Evolutionary conservation across 768 basidiomycete genomes (phyloP), one percentile per base, ranked within the genome.

Genomic region (Leccinum broughii): DNA sequence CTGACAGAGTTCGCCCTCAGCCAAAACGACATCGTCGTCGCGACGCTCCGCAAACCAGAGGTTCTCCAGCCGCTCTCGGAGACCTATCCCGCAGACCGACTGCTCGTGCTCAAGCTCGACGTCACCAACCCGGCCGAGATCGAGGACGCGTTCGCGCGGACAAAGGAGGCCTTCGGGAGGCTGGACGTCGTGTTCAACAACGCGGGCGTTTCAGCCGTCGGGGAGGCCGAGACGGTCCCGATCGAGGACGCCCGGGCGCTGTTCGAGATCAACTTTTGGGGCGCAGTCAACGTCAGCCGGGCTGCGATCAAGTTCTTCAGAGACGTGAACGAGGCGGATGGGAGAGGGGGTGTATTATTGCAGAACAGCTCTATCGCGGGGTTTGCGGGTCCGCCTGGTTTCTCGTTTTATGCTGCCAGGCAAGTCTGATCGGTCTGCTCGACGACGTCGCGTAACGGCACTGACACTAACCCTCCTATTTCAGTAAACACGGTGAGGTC

Each of bases 11-110:
- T 39, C 17, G 68, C 69, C 51, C 69, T 81, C 37, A 58, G 49
- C n/a, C 63, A 67, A 7, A 78, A 78, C 26, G 76, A 78, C 50
- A 73, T 67, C 17, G 78, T 65, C 35, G 72, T 80, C 52, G 80
- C 81, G 5, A 80, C 80, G 20, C 68, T 78, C 48, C 76, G 81
- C 49, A 76, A 68, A 44, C 78, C 80, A 7, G 72, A 65, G 17
- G 50, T 57, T 4, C 68, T 69, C 44, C 49, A 55, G 22, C 34
- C 51, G 0, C 59, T 64, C 24, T 32, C 53, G 0, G 30, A 34
- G 15, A 20, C 2, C 20, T 60, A 67, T 26, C 37, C 65, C 10
- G n/a, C 49, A 37, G 56, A 62, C 30, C 55, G 15, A 20, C 34
- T 69, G n/a, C 65, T 68, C 55, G 57, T 69, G 3, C 51, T 64